These are phyloP conservation scores for Dendrothele bispora DNA, from an alignment of 768 basidiomycete genomes.

Conservation along the genomic window DNA sequence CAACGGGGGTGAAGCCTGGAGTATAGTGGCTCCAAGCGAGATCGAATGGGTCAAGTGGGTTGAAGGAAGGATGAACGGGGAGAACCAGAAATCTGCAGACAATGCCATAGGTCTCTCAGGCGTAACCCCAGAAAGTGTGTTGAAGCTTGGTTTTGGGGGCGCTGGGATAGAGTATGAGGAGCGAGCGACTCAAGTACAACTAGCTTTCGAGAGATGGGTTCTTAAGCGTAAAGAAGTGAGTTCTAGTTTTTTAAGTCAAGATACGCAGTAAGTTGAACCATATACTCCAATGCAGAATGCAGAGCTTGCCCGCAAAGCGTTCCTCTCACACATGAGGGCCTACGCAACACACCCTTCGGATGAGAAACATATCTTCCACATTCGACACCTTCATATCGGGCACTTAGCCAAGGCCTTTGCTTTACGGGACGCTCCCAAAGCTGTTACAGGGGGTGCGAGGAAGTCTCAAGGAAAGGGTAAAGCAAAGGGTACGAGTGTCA, in stretches of 20 bases:
- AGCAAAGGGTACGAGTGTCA: constrained; percentile 16
- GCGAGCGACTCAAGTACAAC: constrained; percentile 93
- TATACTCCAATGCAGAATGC: constrained; percentile 56
- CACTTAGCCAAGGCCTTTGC: constrained; percentile 93
- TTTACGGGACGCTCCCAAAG: constrained; percentile 78
- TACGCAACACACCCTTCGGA: constrained; percentile 95
- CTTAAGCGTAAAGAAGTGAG: constrained; percentile 67
- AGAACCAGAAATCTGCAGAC: constrained; percentile 28
- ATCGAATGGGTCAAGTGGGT: constrained; percentile 90
- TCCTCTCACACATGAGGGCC: constrained; percentile 89
- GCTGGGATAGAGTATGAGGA: constrained; percentile 77
- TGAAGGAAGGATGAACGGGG: constrained; percentile 74
- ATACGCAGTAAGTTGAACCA: constrained; percentile 7
- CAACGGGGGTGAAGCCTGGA: constrained; percentile 95
- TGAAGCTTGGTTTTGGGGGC: constrained; percentile 75
- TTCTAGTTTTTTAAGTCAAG: constrained; percentile 10
- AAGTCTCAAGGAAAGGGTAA: constrained; percentile 18
- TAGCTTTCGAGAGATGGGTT: constrained; percentile 95
- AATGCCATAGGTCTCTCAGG: constrained; percentile 53
- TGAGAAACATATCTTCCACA: constrained; percentile 97
- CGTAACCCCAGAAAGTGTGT: constrained; percentile 24
- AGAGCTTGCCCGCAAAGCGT: constrained; percentile 78
- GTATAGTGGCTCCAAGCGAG: constrained; percentile 86
- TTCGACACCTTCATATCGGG: constrained; percentile 90
- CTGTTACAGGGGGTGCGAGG: constrained; percentile 32